Base-by-base conservation (phyloP, 2,329 filamentous ascomycete species). In the Exophiala bonariae region DNA sequence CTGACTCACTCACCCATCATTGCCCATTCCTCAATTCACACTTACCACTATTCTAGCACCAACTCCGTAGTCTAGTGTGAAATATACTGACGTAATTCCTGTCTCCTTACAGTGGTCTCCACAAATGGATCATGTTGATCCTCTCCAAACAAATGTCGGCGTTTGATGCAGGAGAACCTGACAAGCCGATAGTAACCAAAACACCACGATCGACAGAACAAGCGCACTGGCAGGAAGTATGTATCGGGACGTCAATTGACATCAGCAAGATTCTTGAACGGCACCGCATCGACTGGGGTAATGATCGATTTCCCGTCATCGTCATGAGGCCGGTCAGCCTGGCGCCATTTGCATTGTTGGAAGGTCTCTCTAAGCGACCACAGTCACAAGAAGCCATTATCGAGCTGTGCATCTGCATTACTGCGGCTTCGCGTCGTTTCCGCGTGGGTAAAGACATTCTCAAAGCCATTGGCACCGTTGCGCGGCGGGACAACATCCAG, bases 221-320 rank as follows among this genome's bases (percentile, higher is more conserved):
- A 2, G 45, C 39, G 13, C 44, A 50, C 7, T 47, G 62, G 18
- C 55, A 54, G 26, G 38, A 58, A 14, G 44, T 46, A 2, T 61
- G 59, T 19, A 47, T 66, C 3, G 50, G 56, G 9, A 61, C 61
- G 5, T 59, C 63, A 6, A 56, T 57, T 18, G 50, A 44, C 4
- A 58, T 65, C 3, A 52, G 57, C 16, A 23, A 54, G 11, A 52
- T 66, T 8, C 49, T 61, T 4, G 58, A 58, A 7, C 52, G 57
- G 19, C 56, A 63, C 42, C 60, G 59, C 14, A 45, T 57, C 13
- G 49, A 55, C 9, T 67, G 65, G 65, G 59, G 60, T 3, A 47
- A 60, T 11, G 62, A 67, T 34, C 61, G 59, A 39, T 65, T 67
- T 47, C 61, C 63, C 3, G 59, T 59, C 6, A 59, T 53, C 39